Conservation (phyloP, 371 early-diverging fungal genomes). For the Syncephalastrum racemosum region DNA sequence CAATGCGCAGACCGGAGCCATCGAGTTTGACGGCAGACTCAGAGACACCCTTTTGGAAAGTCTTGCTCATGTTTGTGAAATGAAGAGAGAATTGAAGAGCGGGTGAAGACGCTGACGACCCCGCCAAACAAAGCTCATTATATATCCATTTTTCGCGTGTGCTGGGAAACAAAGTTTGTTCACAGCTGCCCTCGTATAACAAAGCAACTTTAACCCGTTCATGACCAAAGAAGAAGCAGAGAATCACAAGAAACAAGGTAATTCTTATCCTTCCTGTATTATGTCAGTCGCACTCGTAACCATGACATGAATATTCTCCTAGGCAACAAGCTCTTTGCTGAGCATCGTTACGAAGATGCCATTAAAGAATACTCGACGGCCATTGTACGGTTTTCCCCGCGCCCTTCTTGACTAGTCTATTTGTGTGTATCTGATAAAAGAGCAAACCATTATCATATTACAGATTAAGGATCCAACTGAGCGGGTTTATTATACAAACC, state of each 20-base stretch:
- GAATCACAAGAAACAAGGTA: slow-evolving; percentile 4
- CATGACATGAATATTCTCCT: background rate
- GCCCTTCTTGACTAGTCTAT: background rate
- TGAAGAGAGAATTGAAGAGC: too few species aligned
- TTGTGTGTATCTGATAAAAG: background rate
- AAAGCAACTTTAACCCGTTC: background rate
- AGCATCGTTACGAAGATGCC: slow-evolving; percentile 63
- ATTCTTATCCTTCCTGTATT: background rate
- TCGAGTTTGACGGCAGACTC: slow-evolving; percentile 55
- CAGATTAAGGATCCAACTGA: slow-evolving; percentile 68
- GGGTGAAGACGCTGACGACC: too few species aligned
- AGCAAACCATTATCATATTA: background rate
- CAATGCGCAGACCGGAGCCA: slow-evolving; percentile 71
- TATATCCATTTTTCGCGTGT: too few species aligned
- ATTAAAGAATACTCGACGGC: slow-evolving; percentile 75
- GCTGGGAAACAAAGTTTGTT: too few species aligned
- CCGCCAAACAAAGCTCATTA: too few species aligned
- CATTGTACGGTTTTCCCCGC: slow-evolving; percentile 50
- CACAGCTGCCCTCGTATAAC: too few species aligned
- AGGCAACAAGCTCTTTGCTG: slow-evolving; percentile 62
- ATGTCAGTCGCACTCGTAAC: background rate
- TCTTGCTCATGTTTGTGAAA: slow-evolving; percentile 27
- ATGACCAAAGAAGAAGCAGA: slow-evolving; percentile 7
- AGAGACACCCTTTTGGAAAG: slow-evolving; percentile 75
- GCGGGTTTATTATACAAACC: slow-evolving; percentile 75